Percentiles rank a stretch among this genome's conserved stretches.
Conservation (phyloP, 2,329 filamentous ascomycete species). For the Fusarium anguioides region DNA sequence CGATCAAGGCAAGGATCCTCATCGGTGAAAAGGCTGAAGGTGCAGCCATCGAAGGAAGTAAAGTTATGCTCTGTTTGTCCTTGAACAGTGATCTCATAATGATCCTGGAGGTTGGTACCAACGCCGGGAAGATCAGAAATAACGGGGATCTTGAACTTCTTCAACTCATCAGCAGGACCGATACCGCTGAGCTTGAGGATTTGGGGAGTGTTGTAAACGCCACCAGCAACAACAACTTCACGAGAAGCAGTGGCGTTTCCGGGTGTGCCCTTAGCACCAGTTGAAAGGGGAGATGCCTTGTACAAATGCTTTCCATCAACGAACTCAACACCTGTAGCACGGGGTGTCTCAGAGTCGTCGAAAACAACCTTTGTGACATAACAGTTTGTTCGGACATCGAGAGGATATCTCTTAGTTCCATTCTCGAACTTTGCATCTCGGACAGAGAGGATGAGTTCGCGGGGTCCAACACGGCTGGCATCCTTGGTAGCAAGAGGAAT, state of each 20-base stretch:
- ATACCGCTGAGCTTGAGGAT: slow-evolving; percentile 64
- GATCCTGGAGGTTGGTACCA: slow-evolving; percentile 68
- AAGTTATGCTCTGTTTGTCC: slow-evolving; percentile 44
- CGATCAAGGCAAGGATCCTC: slow-evolving; percentile 52
- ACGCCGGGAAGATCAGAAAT: slow-evolving; percentile 64
- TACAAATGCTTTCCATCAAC: slow-evolving; percentile 44
- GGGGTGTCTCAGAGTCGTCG: slow-evolving; percentile 44
- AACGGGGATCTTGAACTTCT: slow-evolving; percentile 57
- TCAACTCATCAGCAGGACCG: slow-evolving; percentile 56
- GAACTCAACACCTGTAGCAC: slow-evolving; percentile 50
- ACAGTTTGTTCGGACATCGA: slow-evolving; percentile 38
- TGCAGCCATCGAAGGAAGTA: slow-evolving; percentile 47
- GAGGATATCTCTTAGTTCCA: slow-evolving; percentile 36
- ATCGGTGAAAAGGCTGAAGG: slow-evolving; percentile 44
- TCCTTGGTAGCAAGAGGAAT: slow-evolving; percentile 66
- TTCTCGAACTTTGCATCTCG: slow-evolving; percentile 29
- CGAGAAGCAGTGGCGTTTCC: slow-evolving; percentile 46
- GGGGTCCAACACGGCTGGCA: slow-evolving; percentile 63
- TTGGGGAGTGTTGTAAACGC: slow-evolving; percentile 63
- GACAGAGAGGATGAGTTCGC: slow-evolving; percentile 62
- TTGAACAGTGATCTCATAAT: slow-evolving; percentile 55
- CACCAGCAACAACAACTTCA: slow-evolving; percentile 63
- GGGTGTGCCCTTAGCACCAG: slow-evolving; percentile 10
- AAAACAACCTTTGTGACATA: slow-evolving; percentile 54
- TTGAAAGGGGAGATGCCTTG: slow-evolving; percentile 30